A percentile compares a stretch with the other conserved stretches of the same genome.
Evolutionary conservation across 2,329 filamentous ascomycete species (phyloP).

Genomic region (Aspergillus piperis): DNA sequence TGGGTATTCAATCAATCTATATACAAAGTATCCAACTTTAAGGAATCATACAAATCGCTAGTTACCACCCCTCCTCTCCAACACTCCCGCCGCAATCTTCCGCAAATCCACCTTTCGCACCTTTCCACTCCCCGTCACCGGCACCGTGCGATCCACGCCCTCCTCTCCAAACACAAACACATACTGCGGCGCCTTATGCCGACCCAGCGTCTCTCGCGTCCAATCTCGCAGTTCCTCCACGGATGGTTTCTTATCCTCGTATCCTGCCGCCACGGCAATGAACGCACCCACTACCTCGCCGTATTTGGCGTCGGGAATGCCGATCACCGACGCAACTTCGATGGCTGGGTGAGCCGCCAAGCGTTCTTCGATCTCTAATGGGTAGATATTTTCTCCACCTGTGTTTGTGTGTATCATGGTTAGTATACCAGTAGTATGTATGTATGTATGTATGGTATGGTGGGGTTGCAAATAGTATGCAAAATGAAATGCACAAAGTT

Average conservation of each 20-base stretch:
- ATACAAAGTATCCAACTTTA: background rate
- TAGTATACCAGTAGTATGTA: background rate
- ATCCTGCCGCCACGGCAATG: conserved; percentile 36
- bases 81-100: conserved; percentile 46
- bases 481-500: background rate
- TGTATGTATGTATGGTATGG: conserved; percentile 5
- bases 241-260: conserved; percentile 40
- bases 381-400: conserved; percentile 73
- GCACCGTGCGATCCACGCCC: conserved; percentile 55
- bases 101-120: conserved; percentile 63
- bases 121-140: conserved; percentile 72
- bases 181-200: conserved; percentile 69
- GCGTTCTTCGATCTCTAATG: conserved; percentile 73
- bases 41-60: background rate
- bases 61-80: conserved; percentile 33
- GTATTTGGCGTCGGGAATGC: conserved; percentile 68
- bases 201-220: conserved; percentile 62
- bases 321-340: conserved; percentile 67
- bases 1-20: background rate
- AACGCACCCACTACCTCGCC: conserved; percentile 73
- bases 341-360: conserved; percentile 66
- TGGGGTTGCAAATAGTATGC: background rate
- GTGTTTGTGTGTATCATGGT: background rate
- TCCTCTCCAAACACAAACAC: conserved; percentile 74
- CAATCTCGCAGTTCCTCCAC: conserved; percentile 62